phyloP scores from a whole-genome alignment of 2,329 filamentous ascomycete genomes.

The Nemania serpens region DNA sequence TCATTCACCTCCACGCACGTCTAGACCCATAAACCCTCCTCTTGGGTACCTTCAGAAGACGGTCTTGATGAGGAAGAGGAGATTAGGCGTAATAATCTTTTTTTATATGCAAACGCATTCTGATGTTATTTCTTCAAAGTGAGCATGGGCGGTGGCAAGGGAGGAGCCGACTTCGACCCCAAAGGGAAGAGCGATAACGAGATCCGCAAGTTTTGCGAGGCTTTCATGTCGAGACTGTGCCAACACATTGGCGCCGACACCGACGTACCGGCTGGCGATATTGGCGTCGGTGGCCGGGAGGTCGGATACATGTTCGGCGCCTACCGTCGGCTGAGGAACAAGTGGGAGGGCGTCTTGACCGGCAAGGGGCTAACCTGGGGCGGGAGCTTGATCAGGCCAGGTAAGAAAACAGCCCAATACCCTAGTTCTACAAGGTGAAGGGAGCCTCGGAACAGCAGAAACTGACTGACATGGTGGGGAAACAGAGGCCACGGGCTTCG shows the following conservation, averaged over 20 bases:
- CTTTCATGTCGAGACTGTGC: conserved; percentile 95
- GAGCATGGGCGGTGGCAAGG: conserved; percentile 96
- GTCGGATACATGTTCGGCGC: conserved; percentile 94
- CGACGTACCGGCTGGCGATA: conserved; percentile 95
- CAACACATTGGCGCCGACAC: conserved; percentile 97
- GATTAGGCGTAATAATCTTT: too few relatives aligned
- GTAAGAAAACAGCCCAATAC: conserved; percentile 36
- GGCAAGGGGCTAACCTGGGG: conserved; percentile 95
- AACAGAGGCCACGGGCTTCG: conserved; percentile 90
- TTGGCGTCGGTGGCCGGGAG: conserved; percentile 89
- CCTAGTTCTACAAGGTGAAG: too few relatives aligned
- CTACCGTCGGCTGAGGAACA: conserved; percentile 86
- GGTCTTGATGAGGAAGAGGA: neutral
- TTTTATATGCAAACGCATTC: neutral
- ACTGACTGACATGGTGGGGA: conserved; percentile 13
- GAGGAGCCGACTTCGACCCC: conserved; percentile 97
- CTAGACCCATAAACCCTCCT: neutral
- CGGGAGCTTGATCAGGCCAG: conserved; percentile 87
- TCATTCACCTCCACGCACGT: neutral
- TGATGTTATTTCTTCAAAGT: conserved; percentile 51
- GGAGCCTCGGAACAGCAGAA: neutral
- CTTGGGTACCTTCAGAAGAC: neutral
- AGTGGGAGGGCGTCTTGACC: conserved; percentile 94
- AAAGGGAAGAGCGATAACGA: conserved; percentile 98
- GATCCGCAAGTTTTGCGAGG: conserved; percentile 94